Evolutionary conservation across 805 yeast genomes (phyloP), one percentile per base, ranked within the genome.

Genomic region (Torulaspora gathmanii): DNA sequence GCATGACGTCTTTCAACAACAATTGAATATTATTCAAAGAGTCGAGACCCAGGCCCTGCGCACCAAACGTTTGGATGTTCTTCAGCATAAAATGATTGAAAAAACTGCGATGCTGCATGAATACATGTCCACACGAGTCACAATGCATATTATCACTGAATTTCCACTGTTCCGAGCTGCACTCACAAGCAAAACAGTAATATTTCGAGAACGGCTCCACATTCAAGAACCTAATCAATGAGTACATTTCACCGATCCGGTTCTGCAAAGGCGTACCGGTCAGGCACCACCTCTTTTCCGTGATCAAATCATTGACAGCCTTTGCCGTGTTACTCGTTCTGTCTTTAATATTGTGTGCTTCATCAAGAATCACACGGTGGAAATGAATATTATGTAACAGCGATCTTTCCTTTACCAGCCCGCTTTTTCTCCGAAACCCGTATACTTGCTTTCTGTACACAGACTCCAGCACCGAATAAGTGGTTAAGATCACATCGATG

Each of bases 261-360:
- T 93, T 93, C 59, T 93, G 99, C 51, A 93, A 70, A 1, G 99
- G 99, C 0, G 99, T 93, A 55, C 99, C 99, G 3, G 95, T 79
- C 25, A 93, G 65, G 66, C 99, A 93, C 85, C 96, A 86, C 52
- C 95, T 69, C 56, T 88, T 86, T 42, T 79, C 70, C 8, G 95
- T 79, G 26, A 74, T 68, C 45, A 93, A 67, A 47, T 72, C 71
- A 60, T 86, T 87, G 1, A 95, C 96, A 2, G 98, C 95, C 54
- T 85, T 82, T 0, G 98, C 90, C 0, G 99, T 93, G 20, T 91
- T 91, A 43, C 93, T 82, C 44, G 89, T 89, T 47, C 98, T 75
- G 64, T 93, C 98, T 61, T 93, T 93, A 70, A 93, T 91, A 59
- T 91, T 91, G 63, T 93, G 99, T 1, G 99, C 99, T 63, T 93